Evolutionary conservation across 768 basidiomycete species (phyloP).

Genomic region (Rhodotorula paludigena): DNA sequence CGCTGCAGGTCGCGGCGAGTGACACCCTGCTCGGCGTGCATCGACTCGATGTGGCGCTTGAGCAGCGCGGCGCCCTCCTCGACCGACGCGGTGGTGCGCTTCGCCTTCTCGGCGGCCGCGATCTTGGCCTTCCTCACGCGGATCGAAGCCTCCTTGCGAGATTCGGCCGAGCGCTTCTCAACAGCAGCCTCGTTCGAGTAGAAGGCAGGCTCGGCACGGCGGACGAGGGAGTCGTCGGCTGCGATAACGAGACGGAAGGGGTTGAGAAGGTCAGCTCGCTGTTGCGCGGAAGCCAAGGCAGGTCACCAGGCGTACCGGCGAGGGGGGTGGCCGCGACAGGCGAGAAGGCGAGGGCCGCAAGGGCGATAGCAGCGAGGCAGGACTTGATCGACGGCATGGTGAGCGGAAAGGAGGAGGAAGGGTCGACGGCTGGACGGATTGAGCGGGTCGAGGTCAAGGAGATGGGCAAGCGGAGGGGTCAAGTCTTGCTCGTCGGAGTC

Average conservation of each 20-base stretch:
- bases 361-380: constrained; percentile 28
- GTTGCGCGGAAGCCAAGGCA: too few species aligned
- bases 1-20: neutral
- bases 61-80: neutral
- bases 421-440: too few species aligned
- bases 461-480: too few species aligned
- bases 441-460: too few species aligned
- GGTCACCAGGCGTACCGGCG: constrained; percentile 8
- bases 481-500: too few species aligned
- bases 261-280: neutral
- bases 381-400: constrained; percentile 32
- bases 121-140: constrained; percentile 21
- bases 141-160: constrained; percentile 17
- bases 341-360: constrained; percentile 31
- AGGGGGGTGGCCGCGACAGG: constrained; percentile 21
- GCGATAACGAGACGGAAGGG: neutral
- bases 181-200: constrained; percentile 12
- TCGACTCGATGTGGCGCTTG: constrained; percentile 1
- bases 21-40: neutral
- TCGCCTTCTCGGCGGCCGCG: constrained; percentile 13
- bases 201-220: constrained; percentile 5
- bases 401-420: neutral
- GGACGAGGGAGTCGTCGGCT: constrained; percentile 6
- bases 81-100: neutral
- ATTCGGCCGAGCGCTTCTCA: constrained; percentile 11